Conservation (phyloP, 2,329 filamentous ascomycete genomes). For the Trichoderma cornu-damae region DNA sequence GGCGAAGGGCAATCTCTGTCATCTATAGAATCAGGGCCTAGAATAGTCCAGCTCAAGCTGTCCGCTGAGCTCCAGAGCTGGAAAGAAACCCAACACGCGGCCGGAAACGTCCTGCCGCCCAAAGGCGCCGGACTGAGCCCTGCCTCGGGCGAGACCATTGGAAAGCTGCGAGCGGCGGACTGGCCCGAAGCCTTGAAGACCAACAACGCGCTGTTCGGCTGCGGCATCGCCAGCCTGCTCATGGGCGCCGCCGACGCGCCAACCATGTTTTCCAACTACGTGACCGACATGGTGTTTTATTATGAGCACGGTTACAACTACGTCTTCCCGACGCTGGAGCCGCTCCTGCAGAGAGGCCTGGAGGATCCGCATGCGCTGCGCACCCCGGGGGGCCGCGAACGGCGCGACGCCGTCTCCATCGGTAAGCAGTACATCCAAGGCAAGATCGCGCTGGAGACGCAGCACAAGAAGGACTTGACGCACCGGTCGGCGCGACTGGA, state of each 20-base stretch:
- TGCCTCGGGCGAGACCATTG: constrained; percentile 17
- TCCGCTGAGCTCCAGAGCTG: constrained; percentile 22
- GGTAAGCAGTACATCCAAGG: constrained; percentile 22
- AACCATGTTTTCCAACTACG: constrained; percentile 25
- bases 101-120: constrained; percentile 22
- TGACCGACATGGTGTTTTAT: constrained; percentile 25
- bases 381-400: constrained; percentile 20
- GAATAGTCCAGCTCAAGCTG: constrained; percentile 19
- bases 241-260: constrained; percentile 21
- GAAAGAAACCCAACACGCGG: constrained; percentile 21
- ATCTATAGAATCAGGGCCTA: constrained; percentile 5
- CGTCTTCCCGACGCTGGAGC: constrained; percentile 21
- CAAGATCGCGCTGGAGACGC: constrained; percentile 21
- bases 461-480: constrained; percentile 13
- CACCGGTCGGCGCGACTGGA: constrained; percentile 18
- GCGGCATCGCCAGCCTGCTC: constrained; percentile 21
- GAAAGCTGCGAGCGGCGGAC: constrained; percentile 18
- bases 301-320: constrained; percentile 25
- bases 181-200: constrained; percentile 22
- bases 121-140: constrained; percentile 20
- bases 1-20: constrained; percentile 1
- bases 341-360: constrained; percentile 20
- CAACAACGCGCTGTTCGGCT: constrained; percentile 24
- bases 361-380: constrained; percentile 20
- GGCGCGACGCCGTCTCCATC: constrained; percentile 19